Conservation (phyloP, 768 basidiomycete species). For the Rhodotorula taiwanensis region DNA sequence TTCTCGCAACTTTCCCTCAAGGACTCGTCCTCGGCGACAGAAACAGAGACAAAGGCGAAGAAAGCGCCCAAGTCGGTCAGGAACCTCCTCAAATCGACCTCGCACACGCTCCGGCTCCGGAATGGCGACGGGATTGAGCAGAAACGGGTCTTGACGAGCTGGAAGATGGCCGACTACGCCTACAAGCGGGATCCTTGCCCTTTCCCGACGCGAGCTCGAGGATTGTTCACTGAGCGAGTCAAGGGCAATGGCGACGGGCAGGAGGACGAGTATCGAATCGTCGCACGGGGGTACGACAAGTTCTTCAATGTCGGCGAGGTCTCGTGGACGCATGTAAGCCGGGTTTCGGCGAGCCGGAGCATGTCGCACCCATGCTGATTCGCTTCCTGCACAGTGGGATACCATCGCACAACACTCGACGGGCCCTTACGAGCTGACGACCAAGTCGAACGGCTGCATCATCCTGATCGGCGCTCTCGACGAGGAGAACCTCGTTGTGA, state of each 20-base stretch:
- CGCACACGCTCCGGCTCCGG: slow-evolving; percentile 16
- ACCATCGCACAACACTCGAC: slow-evolving; percentile 41
- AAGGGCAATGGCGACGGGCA: slow-evolving; percentile 38
- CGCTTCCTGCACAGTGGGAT: slow-evolving; percentile 32
- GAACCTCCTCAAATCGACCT: slow-evolving; percentile 25
- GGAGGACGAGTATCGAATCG: slow-evolving; percentile 52
- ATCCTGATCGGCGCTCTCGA: slow-evolving; percentile 82
- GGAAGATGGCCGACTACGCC: slow-evolving; percentile 98
- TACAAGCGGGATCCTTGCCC: slow-evolving; percentile 83
- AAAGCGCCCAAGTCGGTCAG: not conserved
- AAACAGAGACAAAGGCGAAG: not conserved
- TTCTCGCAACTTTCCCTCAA: slow-evolving; percentile 2
- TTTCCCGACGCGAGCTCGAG: slow-evolving; percentile 90
- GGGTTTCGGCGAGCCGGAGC: not conserved
- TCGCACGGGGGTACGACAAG: slow-evolving; percentile 92
- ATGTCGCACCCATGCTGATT: not conserved
- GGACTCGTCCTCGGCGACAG: not conserved
- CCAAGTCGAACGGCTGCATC: slow-evolving; percentile 95
- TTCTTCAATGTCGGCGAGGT: slow-evolving; percentile 98
- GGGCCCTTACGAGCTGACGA: slow-evolving; percentile 73
- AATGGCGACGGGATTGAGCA: not conserved
- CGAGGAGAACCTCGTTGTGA: slow-evolving; percentile 65
- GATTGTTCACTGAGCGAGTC: slow-evolving; percentile 61
- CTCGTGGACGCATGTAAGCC: slow-evolving; percentile 78
- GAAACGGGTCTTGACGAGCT: slow-evolving; percentile 56